Conservation (phyloP, 305 asterid species). For the Ajuga reptans region DNA sequence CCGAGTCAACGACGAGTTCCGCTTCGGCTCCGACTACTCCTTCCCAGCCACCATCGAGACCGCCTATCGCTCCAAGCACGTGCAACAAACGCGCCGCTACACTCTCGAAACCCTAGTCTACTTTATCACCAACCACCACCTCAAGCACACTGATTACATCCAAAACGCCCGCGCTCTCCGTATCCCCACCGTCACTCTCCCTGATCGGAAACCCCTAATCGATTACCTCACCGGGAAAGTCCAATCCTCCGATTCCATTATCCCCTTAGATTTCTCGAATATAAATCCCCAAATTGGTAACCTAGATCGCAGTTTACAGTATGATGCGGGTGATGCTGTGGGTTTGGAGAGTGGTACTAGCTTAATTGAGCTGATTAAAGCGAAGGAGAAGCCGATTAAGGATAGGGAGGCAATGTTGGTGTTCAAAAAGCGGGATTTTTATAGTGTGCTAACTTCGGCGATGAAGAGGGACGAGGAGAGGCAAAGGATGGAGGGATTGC, state of each 20-base stretch:
- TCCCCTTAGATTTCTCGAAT: conserved; percentile 50
- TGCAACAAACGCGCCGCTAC: conserved; percentile 59
- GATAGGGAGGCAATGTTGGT: conserved; percentile 69
- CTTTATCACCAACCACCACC: conserved; percentile 71
- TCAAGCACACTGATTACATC: conserved; percentile 75
- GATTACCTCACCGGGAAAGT: conserved; percentile 84
- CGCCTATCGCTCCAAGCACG: conserved; percentile 76
- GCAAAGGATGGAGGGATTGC: conserved; percentile 58
- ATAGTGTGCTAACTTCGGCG: conserved; percentile 58
- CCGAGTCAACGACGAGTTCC: conserved; percentile 62
- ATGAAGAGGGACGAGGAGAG: conserved; percentile 76
- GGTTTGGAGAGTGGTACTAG: conserved; percentile 25
- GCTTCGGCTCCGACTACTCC: conserved; percentile 70
- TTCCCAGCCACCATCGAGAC: conserved; percentile 81
- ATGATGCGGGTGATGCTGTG: conserved; percentile 27
- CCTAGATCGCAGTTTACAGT: conserved; percentile 28
- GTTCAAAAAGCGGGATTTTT: conserved; percentile 68
- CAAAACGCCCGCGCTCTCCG: conserved; percentile 69
- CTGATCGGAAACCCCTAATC: conserved; percentile 76
- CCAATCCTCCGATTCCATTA: conserved; percentile 59
- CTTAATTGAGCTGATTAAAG: conserved; percentile 52
- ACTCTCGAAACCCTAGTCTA: conserved; percentile 90
- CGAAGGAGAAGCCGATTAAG: conserved; percentile 65
- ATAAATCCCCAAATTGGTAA: conserved; percentile 28
- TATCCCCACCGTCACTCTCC: conserved; percentile 67